Evolutionary conservation across 2,329 filamentous ascomycete species (phyloP).

Genomic region (Malbranchea zuffiana): DNA sequence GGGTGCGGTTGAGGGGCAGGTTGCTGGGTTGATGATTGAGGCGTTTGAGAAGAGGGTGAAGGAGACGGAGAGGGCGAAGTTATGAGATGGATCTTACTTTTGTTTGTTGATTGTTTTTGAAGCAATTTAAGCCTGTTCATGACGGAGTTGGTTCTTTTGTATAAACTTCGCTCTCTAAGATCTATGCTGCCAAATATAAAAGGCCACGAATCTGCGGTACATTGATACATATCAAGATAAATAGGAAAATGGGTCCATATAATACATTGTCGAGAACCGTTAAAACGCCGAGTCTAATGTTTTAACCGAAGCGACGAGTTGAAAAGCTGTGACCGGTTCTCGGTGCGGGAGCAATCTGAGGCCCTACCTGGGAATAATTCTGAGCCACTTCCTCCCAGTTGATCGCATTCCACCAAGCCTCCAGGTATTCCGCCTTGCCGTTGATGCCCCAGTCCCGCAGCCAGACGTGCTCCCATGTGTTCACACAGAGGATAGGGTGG

Average conservation of each 20-base stretch:
- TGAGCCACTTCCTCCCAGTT: slow-evolving; percentile 67
- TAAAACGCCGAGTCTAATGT: no score
- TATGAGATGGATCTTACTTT: not conserved
- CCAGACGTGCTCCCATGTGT: slow-evolving; percentile 94
- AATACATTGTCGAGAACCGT: slow-evolving; percentile 7
- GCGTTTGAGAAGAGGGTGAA: slow-evolving; percentile 69
- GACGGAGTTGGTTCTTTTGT: not conserved
- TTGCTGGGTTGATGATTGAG: slow-evolving; percentile 36
- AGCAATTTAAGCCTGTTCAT: not conserved
- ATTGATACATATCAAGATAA: not conserved
- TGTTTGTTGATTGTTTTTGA: not conserved
- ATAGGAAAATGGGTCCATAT: slow-evolving; percentile 7
- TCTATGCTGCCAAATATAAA: slow-evolving; percentile 6
- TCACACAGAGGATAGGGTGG: slow-evolving; percentile 75
- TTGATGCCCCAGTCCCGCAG: slow-evolving; percentile 66
- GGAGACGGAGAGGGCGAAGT: slow-evolving; percentile 38
- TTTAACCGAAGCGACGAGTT: no score
- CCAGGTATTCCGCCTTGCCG: slow-evolving; percentile 65
- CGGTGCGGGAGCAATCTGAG: no score
- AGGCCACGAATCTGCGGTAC: not conserved
- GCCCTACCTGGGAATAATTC: slow-evolving; percentile 22
- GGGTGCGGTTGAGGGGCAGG: slow-evolving; percentile 67
- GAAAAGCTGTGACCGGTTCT: no score
- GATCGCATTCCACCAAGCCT: slow-evolving; percentile 77
- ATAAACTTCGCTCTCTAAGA: slow-evolving; percentile 2